A percentile compares a stretch with the other conserved stretches of the same genome.
Conservation (phyloP, 2,329 filamentous ascomycete genomes). For the Fusarium sp. region DNA sequence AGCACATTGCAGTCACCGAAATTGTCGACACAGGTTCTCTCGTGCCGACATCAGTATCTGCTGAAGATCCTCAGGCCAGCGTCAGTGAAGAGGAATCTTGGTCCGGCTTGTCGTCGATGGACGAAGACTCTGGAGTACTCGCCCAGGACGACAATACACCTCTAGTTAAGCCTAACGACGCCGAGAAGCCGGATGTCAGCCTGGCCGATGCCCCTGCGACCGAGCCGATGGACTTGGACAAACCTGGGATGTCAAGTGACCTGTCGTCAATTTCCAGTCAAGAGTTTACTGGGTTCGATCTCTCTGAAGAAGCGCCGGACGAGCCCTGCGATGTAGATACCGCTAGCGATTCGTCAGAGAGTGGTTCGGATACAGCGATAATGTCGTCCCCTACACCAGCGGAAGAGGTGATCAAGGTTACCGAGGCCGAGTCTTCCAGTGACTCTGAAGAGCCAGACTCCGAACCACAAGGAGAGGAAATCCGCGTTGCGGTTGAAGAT, state of each 20-base stretch:
- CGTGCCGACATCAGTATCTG: not conserved
- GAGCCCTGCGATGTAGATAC: not conserved
- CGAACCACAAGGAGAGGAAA: slow-evolving; percentile 8
- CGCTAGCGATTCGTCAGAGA: not conserved
- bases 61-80: not conserved
- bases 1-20: not conserved
- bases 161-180: not conserved
- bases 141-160: not conserved
- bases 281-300: slow-evolving; percentile 15
- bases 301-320: not conserved
- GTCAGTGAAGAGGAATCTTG: slow-evolving; percentile 23
- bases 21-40: not conserved
- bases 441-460: not conserved
- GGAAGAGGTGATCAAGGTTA: not conserved
- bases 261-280: slow-evolving; percentile 31
- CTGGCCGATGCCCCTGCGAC: not conserved
- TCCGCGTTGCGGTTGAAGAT: not conserved
- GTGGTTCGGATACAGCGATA: slow-evolving; percentile 1
- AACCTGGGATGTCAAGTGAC: slow-evolving; percentile 18
- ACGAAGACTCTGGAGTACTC: slow-evolving; percentile 7
- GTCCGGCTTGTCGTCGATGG: slow-evolving; percentile 32
- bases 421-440: not conserved
- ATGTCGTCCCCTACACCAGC: not conserved
- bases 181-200: not conserved
- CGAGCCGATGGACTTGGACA: not conserved